Evolutionary conservation across 768 basidiomycete genomes (phyloP).

Genomic region (Suillus clintonianus): DNA sequence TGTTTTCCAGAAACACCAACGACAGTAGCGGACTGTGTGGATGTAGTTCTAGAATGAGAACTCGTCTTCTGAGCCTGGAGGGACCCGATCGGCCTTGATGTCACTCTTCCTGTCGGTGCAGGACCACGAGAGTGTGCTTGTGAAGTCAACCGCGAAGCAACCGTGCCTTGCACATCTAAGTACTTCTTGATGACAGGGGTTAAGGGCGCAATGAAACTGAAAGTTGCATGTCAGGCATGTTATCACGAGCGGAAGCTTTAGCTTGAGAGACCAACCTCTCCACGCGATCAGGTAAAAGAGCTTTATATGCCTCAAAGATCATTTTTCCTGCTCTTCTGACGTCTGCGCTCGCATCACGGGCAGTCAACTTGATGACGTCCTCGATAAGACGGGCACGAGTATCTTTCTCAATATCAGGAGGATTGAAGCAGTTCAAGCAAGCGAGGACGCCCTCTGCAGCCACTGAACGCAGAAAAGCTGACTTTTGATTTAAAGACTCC

Average conservation of each 20-base stretch:
- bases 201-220: slow-evolving; percentile 72
- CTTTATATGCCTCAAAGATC: slow-evolving; percentile 75
- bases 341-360: slow-evolving; percentile 74
- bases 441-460: slow-evolving; percentile 66
- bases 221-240: slow-evolving; percentile 9
- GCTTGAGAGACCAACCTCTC: slow-evolving; percentile 51
- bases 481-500: slow-evolving; percentile 65
- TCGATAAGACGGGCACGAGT: slow-evolving; percentile 66
- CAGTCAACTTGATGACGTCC: slow-evolving; percentile 62
- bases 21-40: background rate
- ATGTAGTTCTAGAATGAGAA: background rate
- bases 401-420: slow-evolving; percentile 77
- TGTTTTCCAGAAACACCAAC: background rate
- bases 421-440: slow-evolving; percentile 75
- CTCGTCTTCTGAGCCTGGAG: slow-evolving; percentile 1
- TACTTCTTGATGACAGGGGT: slow-evolving; percentile 79
- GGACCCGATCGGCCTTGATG: background rate
- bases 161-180: slow-evolving; percentile 48
- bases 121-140: background rate
- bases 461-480: slow-evolving; percentile 58
- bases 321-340: slow-evolving; percentile 69
- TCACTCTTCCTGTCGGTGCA: background rate
- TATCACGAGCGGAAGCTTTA: background rate
- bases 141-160: background rate
- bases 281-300: slow-evolving; percentile 67